Evolutionary conservation across 2,329 filamentous ascomycete genomes (phyloP).

Genomic region (Teratosphaeria pseudoeucalypti): DNA sequence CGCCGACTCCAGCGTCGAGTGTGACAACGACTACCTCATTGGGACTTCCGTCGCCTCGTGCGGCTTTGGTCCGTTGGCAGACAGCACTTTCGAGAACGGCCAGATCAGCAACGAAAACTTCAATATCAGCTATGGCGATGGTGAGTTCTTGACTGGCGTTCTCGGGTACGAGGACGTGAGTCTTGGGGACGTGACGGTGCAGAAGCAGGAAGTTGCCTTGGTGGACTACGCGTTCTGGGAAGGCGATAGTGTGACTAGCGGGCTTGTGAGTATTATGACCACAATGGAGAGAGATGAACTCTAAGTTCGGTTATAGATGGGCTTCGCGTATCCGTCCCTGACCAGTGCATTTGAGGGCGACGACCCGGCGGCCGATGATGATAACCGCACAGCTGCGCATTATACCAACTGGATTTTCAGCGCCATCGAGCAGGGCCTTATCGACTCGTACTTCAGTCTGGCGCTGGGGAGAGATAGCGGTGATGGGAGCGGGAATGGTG

Average conservation of each 20-base stretch:
- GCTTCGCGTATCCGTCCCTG: conserved; percentile 37
- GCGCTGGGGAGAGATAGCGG: conserved; percentile 26
- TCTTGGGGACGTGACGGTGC: conserved; percentile 33
- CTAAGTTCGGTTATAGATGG: conserved; percentile 18
- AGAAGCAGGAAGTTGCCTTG: conserved; percentile 33
- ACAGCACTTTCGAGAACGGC: conserved; percentile 22
- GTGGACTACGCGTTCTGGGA: conserved; percentile 33
- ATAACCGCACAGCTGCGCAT: conserved; percentile 10
- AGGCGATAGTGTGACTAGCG: conserved; percentile 34
- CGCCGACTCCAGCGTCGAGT: conserved; percentile 23
- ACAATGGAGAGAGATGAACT: no score
- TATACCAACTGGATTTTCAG: conserved; percentile 38
- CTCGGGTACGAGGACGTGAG: conserved; percentile 30
- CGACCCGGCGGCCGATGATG: conserved; percentile 10
- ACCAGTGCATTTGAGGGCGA: conserved; percentile 27
- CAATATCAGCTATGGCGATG: conserved; percentile 31
- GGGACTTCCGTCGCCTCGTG: conserved; percentile 8
- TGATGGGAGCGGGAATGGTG: conserved; percentile 19
- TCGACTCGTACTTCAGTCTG: conserved; percentile 35
- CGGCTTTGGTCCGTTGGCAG: conserved; percentile 16
- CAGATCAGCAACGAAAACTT: conserved; percentile 29
- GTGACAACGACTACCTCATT: conserved; percentile 19
- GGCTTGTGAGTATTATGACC: conserved; percentile 19
- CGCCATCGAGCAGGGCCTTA: conserved; percentile 31
- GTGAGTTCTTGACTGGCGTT: conserved; percentile 27